These are phyloP conservation scores for Penicillium sp. DNA, from an alignment of 2,329 filamentous ascomycete species.

Conservation along the genomic window DNA sequence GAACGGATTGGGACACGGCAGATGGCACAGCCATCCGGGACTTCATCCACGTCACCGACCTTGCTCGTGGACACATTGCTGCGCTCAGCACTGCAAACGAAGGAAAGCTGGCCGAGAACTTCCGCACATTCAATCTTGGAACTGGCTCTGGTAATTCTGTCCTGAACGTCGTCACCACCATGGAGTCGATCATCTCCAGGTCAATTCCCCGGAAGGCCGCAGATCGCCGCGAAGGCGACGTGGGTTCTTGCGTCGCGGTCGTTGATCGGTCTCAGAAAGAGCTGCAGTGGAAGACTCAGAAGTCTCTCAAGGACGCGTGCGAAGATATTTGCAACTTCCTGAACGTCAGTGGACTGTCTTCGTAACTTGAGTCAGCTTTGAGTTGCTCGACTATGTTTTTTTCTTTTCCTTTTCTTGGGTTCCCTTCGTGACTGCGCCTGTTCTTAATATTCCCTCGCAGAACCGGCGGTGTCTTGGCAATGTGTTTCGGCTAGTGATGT, in stretches of 20 bases:
- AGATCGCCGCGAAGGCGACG: conserved; percentile 39
- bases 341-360: conserved; percentile 33
- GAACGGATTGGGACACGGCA: conserved; percentile 64
- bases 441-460: neutral
- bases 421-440: neutral
- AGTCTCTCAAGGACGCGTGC: conserved; percentile 41
- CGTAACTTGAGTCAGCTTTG: conserved; percentile 10
- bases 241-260: conserved; percentile 43
- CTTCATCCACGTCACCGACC: conserved; percentile 68
- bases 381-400: conserved; percentile 5
- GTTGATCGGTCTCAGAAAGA: conserved; percentile 52
- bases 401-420: neutral
- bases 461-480: neutral
- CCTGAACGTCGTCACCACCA: conserved; percentile 39
- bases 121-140: conserved; percentile 45
- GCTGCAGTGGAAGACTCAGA: conserved; percentile 49
- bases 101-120: conserved; percentile 41
- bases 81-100: conserved; percentile 50
- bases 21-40: conserved; percentile 68
- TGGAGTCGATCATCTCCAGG: conserved; percentile 41
- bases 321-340: conserved; percentile 41
- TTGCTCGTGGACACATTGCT: conserved; percentile 64
- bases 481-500: conserved; percentile 10
- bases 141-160: conserved; percentile 43
- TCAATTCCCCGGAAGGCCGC: conserved; percentile 35